Percentiles rank a stretch among this genome's conserved stretches.
Conservation (phyloP, 129 eudicot species). For the Solidago caesia region DNA sequence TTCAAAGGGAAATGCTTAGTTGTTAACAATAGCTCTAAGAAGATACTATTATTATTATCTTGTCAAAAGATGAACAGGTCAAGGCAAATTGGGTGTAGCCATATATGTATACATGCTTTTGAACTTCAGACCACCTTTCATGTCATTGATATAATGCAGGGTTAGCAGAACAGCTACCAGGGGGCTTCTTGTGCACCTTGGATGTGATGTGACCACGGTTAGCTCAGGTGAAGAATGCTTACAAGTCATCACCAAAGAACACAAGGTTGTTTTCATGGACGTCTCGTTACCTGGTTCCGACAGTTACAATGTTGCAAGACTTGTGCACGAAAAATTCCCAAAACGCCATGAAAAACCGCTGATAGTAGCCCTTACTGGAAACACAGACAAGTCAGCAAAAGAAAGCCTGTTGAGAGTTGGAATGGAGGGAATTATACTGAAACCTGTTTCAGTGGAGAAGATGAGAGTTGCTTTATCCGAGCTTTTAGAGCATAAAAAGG, state of each 20-base stretch:
- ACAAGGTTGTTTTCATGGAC: slow-evolving; percentile 68
- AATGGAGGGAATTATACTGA: slow-evolving; percentile 72
- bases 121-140: neutral
- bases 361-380: slow-evolving; percentile 63
- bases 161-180: slow-evolving; percentile 71
- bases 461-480: slow-evolving; percentile 74
- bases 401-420: slow-evolving; percentile 72
- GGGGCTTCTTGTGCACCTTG: slow-evolving; percentile 79
- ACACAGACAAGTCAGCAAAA: slow-evolving; percentile 50
- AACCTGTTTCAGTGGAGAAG: slow-evolving; percentile 81
- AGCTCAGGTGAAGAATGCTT: slow-evolving; percentile 77
- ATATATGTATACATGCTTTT: neutral
- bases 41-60: too few species aligned
- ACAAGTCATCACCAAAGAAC: slow-evolving; percentile 54
- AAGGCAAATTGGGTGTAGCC: too few species aligned
- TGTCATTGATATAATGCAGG: slow-evolving; percentile 41
- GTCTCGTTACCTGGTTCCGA: slow-evolving; percentile 47
- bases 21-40: too few species aligned
- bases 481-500: slow-evolving; percentile 57
- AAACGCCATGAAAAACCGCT: slow-evolving; percentile 61
- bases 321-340: slow-evolving; percentile 53
- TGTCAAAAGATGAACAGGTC: too few species aligned
- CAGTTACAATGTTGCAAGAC: slow-evolving; percentile 61
- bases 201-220: slow-evolving; percentile 73
- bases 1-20: too few species aligned